Conservation (phyloP, 306 rosid genomes). For the Lathyrus aphaca region DNA sequence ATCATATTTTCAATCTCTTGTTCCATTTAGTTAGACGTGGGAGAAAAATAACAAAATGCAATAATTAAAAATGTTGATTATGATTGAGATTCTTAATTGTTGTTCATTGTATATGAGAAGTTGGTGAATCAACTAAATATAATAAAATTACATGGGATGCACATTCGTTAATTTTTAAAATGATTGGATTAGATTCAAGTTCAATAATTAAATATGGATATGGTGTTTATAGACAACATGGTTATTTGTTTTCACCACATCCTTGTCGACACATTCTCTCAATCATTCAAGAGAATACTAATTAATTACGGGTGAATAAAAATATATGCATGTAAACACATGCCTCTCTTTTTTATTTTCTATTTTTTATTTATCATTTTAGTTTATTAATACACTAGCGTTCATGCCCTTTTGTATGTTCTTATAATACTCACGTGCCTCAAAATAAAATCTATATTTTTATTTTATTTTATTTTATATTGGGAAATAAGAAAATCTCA, state of each 20-base stretch:
- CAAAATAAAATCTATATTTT: no score
- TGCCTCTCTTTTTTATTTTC: not conserved
- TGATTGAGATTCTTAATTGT: not conserved
- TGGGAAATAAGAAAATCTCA: no score
- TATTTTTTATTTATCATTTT: no score
- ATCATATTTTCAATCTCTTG: constrained; percentile 55
- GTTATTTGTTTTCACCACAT: constrained; percentile 40
- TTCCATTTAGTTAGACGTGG: constrained; percentile 46
- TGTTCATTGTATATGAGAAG: constrained; percentile 9
- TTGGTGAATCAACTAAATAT: constrained; percentile 20
- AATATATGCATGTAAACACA: not conserved
- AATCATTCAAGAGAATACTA: constrained; percentile 43
- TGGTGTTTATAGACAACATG: constrained; percentile 35
- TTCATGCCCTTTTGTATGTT: no score
- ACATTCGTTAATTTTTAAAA: constrained; percentile 31
- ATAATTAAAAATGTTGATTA: constrained; percentile 13
- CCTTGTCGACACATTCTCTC: constrained; percentile 60
- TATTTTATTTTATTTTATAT: no score
- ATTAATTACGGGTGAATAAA: constrained; percentile 38
- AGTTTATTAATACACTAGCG: no score
- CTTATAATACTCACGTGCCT: no score
- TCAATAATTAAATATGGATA: constrained; percentile 49
- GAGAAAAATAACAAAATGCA: not conserved
- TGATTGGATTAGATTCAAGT: constrained; percentile 39
- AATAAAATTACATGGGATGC: constrained; percentile 27